Base-by-base conservation (phyloP, 176 grass and related monocot species). In the Saccharum officinarum region DNA sequence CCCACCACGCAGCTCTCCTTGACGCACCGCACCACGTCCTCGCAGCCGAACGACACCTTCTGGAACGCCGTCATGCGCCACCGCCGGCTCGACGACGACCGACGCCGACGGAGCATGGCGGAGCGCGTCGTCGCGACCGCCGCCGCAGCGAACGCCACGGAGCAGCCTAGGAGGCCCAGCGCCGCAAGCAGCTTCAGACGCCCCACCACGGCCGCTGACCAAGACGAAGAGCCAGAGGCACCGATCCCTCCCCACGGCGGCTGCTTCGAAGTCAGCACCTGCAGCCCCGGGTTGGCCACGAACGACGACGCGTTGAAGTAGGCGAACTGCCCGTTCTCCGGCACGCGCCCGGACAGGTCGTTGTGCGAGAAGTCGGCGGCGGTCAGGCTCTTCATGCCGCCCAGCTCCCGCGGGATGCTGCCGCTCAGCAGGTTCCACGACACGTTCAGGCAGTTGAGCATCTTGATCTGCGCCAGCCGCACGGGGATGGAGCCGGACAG, bases 1-100 rank as follows among this genome's bases (percentile, higher is more conserved):
- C 94, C 94, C 67, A 96, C 90, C 59, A 93, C 86, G n/a, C 74
- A 49, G 73, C 90, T 91, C 79, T 96, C 94, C 83, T 93, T 93
- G 20, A 96, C 76, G 73, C 94, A 96, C 61, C 71, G 84, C 34
- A 93, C 78, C 75, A 96, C 90, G 64, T 93, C 91, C 10, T 87
- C 69, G 31, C 89, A 89, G 84, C 89, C 81, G 77, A 96, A 96
- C 49, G 88, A 75, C n/a, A 96, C 71, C 77, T 91, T 93, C 78
- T 96, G 91, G 89, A 96, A 96, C 86, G 89, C 89, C 64, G 84
- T 93, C 73, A 96, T 90, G 78, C 73, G 81, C 91, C 91, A 96
- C 38, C 82, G 40, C 47, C 82, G 44, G 15, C 54, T 34, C 45
- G 40, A 16, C 54, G 37, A 13, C 22, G 30, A 8, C 52, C 37